A percentile compares a stretch with the other conserved stretches of the same genome.
Conservation (phyloP, 805 yeast genomes). For the Candida coquimbonensis region DNA sequence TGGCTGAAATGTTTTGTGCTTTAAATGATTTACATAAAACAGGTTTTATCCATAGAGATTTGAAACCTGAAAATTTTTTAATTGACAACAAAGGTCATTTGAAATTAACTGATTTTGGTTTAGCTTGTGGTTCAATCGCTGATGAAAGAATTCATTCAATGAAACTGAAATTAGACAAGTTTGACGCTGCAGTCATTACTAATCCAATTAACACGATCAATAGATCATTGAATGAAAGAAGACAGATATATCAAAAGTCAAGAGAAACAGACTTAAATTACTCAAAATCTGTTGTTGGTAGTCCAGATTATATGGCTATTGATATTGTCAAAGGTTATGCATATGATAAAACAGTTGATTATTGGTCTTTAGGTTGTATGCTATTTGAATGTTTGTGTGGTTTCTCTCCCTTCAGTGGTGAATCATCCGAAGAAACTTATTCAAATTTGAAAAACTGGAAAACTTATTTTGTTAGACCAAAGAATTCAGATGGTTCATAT, state of each 20-base stretch:
- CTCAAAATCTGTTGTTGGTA: conserved; percentile 94
- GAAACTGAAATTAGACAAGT: conserved; percentile 62
- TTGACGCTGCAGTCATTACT: conserved; percentile 56
- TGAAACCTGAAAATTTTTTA: conserved; percentile 90
- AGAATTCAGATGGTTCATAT: conserved; percentile 81
- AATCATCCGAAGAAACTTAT: conserved; percentile 90
- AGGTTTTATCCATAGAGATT: conserved; percentile 94
- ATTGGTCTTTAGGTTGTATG: conserved; percentile 98
- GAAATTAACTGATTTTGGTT: conserved; percentile 91
- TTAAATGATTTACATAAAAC: conserved; percentile 89
- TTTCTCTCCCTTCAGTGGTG: conserved; percentile 94
- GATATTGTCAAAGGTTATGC: conserved; percentile 85
- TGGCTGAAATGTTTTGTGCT: conserved; percentile 94
- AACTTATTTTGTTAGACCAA: conserved; percentile 81
- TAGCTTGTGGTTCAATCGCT: conserved; percentile 94
- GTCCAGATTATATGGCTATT: conserved; percentile 98
- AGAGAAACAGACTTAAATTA: conserved; percentile 71
- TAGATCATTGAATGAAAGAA: conserved; percentile 80
- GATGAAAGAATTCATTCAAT: conserved; percentile 89
- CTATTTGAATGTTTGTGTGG: conserved; percentile 94
- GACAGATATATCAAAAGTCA: conserved; percentile 71
- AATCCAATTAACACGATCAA: conserved; percentile 44
- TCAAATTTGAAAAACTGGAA: conserved; percentile 91
- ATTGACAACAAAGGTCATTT: conserved; percentile 89
- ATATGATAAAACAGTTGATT: conserved; percentile 94